A percentile compares a stretch with the other conserved stretches of the same genome.
phyloP scores from a whole-genome alignment of 108 stramenopile species.

The Pseudonitzschia pungens region DNA sequence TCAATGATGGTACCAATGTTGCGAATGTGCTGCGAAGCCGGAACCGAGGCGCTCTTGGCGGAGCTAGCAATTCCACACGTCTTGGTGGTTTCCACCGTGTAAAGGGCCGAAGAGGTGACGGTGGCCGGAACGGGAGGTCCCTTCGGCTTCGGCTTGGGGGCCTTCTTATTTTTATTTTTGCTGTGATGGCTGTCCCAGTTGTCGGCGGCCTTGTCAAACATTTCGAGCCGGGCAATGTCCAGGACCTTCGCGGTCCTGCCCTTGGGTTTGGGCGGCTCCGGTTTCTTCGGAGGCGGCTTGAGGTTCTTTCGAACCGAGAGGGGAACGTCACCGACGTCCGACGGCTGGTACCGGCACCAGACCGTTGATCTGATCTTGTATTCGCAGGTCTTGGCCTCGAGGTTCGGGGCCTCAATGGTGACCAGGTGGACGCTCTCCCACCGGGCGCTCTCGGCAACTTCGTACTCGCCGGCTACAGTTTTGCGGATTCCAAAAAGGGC shows the following conservation, averaged over 20 bases:
- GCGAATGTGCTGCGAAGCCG: slow-evolving; percentile 63
- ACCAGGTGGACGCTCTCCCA: slow-evolving; percentile 95
- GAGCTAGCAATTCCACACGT: not conserved
- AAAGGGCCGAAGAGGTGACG: not conserved
- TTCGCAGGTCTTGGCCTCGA: slow-evolving; percentile 24
- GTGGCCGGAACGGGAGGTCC: not conserved
- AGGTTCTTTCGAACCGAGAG: not conserved
- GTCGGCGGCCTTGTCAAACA: slow-evolving; percentile 1
- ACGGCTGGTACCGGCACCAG: slow-evolving; percentile 7
- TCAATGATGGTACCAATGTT: slow-evolving; percentile 95
- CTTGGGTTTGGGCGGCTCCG: slow-evolving; percentile 9
- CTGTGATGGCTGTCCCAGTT: not conserved
- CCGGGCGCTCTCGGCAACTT: not conserved
- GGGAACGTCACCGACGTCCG: slow-evolving; percentile 8
- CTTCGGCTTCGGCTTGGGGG: not conserved
- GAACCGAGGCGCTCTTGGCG: slow-evolving; percentile 17
- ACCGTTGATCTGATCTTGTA: slow-evolving; percentile 85
- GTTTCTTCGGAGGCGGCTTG: not conserved
- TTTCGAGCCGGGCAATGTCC: not conserved
- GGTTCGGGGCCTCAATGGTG: slow-evolving; percentile 52
- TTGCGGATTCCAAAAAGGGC: slow-evolving; percentile 90
- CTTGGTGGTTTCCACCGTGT: slow-evolving; percentile 20
- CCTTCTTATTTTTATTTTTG: slow-evolving; percentile 27
- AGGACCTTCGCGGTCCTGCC: not conserved
- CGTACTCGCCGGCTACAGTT: slow-evolving; percentile 17